A percentile compares a stretch with the other conserved stretches of the same genome.
These are phyloP conservation scores for Funneliformis geosporum DNA, from an alignment of 192 early-diverging fungal genomes.

Conservation along the genomic window DNA sequence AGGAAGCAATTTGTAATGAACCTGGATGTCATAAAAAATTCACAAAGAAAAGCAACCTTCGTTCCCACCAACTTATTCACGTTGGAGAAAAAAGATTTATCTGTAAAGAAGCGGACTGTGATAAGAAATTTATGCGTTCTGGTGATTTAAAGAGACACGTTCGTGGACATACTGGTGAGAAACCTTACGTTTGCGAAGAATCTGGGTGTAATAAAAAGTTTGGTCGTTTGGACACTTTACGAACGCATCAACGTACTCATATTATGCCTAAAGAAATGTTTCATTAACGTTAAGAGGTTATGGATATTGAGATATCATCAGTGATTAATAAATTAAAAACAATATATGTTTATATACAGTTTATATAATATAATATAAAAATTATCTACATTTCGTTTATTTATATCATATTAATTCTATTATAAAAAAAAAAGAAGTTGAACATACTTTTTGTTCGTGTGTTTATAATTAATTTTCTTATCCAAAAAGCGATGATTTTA, in stretches of 20 bases:
- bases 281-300: too few species aligned
- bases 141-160: conserved; percentile 52
- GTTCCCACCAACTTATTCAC: conserved; percentile 81
- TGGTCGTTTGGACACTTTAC: conserved; percentile 47
- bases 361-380: too few species aligned
- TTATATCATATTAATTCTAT: too few species aligned
- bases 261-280: neutral
- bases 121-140: conserved; percentile 50
- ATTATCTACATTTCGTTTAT: too few species aligned
- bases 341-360: too few species aligned
- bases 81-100: conserved; percentile 52
- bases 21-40: conserved; percentile 71
- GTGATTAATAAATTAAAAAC: too few species aligned
- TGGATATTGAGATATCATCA: too few species aligned
- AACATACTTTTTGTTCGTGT: too few species aligned
- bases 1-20: conserved; percentile 46
- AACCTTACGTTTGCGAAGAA: conserved; percentile 41
- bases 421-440: too few species aligned
- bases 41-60: conserved; percentile 74
- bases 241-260: neutral
- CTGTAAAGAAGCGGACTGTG: conserved; percentile 47
- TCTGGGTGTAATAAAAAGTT: conserved; percentile 68
- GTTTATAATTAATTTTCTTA: too few species aligned
- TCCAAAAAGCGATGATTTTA: too few species aligned
- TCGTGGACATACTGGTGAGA: conserved; percentile 48